Evolutionary conservation across 495 filamentous ascomycete genomes (phyloP), one percentile per base, ranked within the genome.

Genomic region (Elaphomyces granulatus): DNA sequence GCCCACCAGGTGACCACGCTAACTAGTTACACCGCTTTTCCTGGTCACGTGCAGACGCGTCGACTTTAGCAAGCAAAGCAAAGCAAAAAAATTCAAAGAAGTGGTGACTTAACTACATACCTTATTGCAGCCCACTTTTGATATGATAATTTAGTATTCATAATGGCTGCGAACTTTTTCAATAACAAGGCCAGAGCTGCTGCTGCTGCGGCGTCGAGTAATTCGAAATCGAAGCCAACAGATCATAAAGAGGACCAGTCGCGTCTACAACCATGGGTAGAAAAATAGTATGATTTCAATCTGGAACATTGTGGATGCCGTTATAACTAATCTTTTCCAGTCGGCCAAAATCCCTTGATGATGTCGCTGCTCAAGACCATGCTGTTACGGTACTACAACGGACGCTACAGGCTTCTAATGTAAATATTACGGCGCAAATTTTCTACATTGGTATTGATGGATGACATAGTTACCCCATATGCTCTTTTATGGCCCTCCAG

Each of bases 401-500:
- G 49, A 95, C 85, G 17, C 68, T 99, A 14, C 88, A 95, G 74
- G 81, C 88, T 55, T 81, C 86, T 35, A 98, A 98, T 54, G 83
- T 87, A 61, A 34, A 68, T 50, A n/a, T n/a, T n/a, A n/a, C n/a
- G n/a, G n/a, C n/a, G n/a, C n/a, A n/a, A n/a, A 3, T 9, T 21
- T 15, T 3, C 20, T 4, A 34, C 28, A 8, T 15, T 12, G 28
- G 9, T 20, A 18, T 15, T 10, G 15, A 32, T 31, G 31, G 2
- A 43, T 31, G 3, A 3, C 2, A 40, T 17, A 88, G 82, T 80
- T 99, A 35, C 90, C 90, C 15, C 92, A 99, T 59, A 94, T 99
- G 86, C 84, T 99, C 54, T 96, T 96, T 68, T 99, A 99, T 52
- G 92, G 92, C 4, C 92, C 90, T 0, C 90, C 90, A 0, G 90